These are phyloP conservation scores for Citrus hindsii DNA, from an alignment of 345 rosid genomes.

Conservation along the genomic window DNA sequence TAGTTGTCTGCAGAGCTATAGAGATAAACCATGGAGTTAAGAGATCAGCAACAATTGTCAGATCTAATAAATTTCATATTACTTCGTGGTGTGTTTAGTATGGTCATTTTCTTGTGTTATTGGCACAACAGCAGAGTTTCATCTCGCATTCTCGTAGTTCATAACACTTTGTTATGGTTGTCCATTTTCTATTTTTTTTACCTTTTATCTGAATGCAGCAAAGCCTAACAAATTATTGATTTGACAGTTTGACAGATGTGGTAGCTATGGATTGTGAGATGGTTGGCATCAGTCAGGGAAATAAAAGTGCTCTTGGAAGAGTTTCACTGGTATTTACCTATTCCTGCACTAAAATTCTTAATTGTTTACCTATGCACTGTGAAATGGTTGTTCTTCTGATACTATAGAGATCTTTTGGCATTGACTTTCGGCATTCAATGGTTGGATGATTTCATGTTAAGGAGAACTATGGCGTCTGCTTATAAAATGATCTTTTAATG, in stretches of 20 bases:
- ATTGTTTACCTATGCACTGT: not conserved
- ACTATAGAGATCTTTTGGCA: not conserved
- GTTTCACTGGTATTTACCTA: conserved; percentile 61
- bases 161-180: not conserved
- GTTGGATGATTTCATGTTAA: not conserved
- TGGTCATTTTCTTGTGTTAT: too few species aligned
- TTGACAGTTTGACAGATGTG: conserved; percentile 73
- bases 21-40: not conserved
- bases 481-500: not conserved
- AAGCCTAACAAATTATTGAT: conserved; percentile 17
- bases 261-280: conserved; percentile 97
- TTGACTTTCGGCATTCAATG: not conserved
- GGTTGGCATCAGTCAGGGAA: conserved; percentile 94
- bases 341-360: conserved; percentile 1
- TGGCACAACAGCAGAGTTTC: too few species aligned
- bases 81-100: not conserved
- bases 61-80: not conserved
- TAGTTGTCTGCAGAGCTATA: not conserved
- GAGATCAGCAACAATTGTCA: not conserved
- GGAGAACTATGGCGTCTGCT: not conserved
- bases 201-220: not conserved
- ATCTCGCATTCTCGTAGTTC: too few species aligned
- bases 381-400: not conserved
- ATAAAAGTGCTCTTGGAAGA: conserved; percentile 92
- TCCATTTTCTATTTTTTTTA: not conserved